Conservation (phyloP, 768 basidiomycete species). For the Rhizopogon salebrosus region DNA sequence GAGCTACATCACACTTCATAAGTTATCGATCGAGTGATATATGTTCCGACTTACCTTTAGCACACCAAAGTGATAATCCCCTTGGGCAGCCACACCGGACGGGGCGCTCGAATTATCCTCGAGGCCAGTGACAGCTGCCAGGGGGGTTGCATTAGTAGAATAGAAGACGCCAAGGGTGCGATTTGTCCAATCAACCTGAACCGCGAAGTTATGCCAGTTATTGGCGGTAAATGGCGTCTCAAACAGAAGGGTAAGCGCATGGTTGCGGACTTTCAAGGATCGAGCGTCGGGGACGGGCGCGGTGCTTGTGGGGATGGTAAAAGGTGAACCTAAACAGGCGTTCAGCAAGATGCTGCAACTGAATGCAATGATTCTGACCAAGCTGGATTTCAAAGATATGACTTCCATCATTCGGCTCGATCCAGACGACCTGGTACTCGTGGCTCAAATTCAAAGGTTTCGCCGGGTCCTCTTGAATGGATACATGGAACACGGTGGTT, state of each 20-base stretch:
- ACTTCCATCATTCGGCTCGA: slow-evolving; percentile 54
- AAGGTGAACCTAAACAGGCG: slow-evolving; percentile 44
- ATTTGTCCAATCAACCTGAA: slow-evolving; percentile 51
- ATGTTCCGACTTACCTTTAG: slow-evolving; percentile 42
- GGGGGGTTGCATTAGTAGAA: slow-evolving; percentile 34
- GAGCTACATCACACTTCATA: slow-evolving; percentile 30
- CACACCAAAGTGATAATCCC: slow-evolving; percentile 59
- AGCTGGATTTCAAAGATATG: slow-evolving; percentile 58
- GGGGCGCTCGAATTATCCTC: slow-evolving; percentile 36
- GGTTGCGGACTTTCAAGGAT: slow-evolving; percentile 51
- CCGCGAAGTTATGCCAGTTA: slow-evolving; percentile 57
- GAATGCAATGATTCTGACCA: too few relatives aligned
- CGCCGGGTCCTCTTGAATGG: slow-evolving; percentile 35
- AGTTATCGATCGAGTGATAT: neutral
- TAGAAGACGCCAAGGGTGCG: slow-evolving; percentile 47
- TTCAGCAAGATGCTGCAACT: neutral
- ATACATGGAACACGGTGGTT: slow-evolving; percentile 45
- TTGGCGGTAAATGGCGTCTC: slow-evolving; percentile 35
- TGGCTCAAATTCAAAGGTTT: slow-evolving; percentile 47
- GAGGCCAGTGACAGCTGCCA: slow-evolving; percentile 38
- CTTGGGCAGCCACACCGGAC: slow-evolving; percentile 40
- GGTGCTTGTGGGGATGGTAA: slow-evolving; percentile 43
- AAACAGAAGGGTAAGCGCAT: slow-evolving; percentile 48
- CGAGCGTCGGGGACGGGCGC: slow-evolving; percentile 40
- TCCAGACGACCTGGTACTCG: slow-evolving; percentile 61